These are phyloP conservation scores for Sugiyamaella americana DNA, from an alignment of 805 yeast genomes.

Conservation along the genomic window DNA sequence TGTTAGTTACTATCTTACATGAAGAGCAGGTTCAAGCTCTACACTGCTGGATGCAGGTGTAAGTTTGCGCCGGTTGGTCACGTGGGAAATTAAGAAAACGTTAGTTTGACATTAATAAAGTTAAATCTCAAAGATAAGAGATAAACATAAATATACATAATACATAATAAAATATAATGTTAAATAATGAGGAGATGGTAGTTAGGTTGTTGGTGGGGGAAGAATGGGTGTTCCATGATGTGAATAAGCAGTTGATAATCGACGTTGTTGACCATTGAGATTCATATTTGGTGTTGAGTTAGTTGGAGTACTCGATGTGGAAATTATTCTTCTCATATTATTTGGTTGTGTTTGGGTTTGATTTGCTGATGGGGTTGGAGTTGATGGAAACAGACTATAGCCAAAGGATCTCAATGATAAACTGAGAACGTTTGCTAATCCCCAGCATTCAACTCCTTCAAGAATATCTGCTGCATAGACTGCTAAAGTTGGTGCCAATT, in stretches of 20 bases:
- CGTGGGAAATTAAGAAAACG: no score
- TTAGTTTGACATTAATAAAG: no score
- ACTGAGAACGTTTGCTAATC: constrained; percentile 23
- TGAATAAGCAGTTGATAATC: neutral
- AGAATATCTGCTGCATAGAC: constrained; percentile 24
- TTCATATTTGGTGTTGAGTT: neutral
- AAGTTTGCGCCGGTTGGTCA: no score
- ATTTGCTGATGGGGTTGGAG: neutral
- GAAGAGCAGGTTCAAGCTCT: no score
- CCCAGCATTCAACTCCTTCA: constrained; percentile 26
- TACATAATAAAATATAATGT: neutral
- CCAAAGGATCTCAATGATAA: constrained; percentile 22
- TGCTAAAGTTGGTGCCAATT: constrained; percentile 24
- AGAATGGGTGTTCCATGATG: neutral
- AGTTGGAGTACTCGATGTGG: neutral
- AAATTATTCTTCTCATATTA: neutral
- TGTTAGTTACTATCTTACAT: no score
- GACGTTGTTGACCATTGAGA: neutral
- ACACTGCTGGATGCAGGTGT: no score
- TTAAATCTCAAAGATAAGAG: no score
- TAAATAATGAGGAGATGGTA: neutral
- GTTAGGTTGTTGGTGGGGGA: neutral
- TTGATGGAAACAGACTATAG: constrained; percentile 17
- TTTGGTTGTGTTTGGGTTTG: neutral
- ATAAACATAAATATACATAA: neutral